Evolutionary conservation across 75 land plant genomes (phyloP).

Genomic region (Gnetum montanum): DNA sequence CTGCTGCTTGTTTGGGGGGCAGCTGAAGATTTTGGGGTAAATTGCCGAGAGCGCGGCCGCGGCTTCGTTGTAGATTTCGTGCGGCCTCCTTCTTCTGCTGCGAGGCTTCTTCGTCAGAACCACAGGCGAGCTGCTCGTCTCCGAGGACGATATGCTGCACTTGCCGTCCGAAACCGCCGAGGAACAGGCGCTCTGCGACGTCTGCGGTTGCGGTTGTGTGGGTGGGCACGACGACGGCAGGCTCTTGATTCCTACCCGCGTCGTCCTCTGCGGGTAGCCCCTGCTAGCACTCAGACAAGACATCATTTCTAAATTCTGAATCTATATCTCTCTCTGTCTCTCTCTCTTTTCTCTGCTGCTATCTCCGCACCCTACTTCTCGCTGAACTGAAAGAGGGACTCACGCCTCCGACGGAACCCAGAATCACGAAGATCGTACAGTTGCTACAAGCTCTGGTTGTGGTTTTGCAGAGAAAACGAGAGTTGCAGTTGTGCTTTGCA

Average conservation of each 20-base stretch:
- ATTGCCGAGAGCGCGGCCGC: slow-evolving; percentile 54
- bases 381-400: no score
- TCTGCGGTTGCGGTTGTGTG: no score
- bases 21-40: slow-evolving; percentile 56
- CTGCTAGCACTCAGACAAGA: slow-evolving; percentile 6
- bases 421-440: no score
- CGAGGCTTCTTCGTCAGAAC: slow-evolving; percentile 19
- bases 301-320: neutral
- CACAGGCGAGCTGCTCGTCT: neutral
- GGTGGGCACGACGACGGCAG: neutral
- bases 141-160: slow-evolving; percentile 4
- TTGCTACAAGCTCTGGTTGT: no score
- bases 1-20: slow-evolving; percentile 18
- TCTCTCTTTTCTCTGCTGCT: no score
- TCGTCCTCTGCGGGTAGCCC: neutral
- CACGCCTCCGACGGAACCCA: no score
- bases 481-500: no score
- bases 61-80: slow-evolving; percentile 57
- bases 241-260: neutral
- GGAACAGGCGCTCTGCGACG: neutral
- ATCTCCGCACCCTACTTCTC: no score
- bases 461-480: no score
- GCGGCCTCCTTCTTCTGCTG: slow-evolving; percentile 52
- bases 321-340: neutral
- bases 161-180: neutral